phyloP scores from a whole-genome alignment of 2,329 filamentous ascomycete genomes.

The Claviceps spartinae region DNA sequence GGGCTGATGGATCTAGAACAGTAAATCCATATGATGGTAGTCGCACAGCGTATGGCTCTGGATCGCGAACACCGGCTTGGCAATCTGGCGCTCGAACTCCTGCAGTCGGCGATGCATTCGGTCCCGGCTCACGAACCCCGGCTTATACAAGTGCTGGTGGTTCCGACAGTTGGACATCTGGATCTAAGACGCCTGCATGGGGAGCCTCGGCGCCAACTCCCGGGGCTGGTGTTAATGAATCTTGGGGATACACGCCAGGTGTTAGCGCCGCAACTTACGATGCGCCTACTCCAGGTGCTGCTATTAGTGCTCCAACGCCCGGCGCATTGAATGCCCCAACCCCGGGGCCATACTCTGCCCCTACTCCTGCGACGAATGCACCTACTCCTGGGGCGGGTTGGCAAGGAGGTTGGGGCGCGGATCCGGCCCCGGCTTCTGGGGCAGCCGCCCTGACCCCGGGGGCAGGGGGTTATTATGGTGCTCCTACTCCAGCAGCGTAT shows the following conservation, averaged over 20 bases:
- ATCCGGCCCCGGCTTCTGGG: slow-evolving; percentile 53
- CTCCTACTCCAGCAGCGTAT: slow-evolving; percentile 52
- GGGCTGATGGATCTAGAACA: slow-evolving; percentile 54
- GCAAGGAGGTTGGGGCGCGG: slow-evolving; percentile 44
- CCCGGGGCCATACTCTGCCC: slow-evolving; percentile 53
- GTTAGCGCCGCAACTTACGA: slow-evolving; percentile 45
- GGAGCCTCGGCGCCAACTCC: slow-evolving; percentile 45
- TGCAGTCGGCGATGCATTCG: slow-evolving; percentile 45
- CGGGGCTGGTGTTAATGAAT: slow-evolving; percentile 42
- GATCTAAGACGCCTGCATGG: slow-evolving; percentile 69
- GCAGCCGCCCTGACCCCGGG: slow-evolving; percentile 57
- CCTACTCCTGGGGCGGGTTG: slow-evolving; percentile 56
- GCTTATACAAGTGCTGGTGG: slow-evolving; percentile 37
- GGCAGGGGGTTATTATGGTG: slow-evolving; percentile 48
- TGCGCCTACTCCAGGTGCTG: slow-evolving; percentile 51
- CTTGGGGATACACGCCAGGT: slow-evolving; percentile 46
- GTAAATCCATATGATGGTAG: slow-evolving; percentile 60
- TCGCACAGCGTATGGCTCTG: slow-evolving; percentile 65
- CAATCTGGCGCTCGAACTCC: slow-evolving; percentile 64
- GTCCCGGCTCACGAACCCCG: slow-evolving; percentile 53
- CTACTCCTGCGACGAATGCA: slow-evolving; percentile 49
- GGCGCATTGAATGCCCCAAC: slow-evolving; percentile 56
- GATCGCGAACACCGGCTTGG: slow-evolving; percentile 63
- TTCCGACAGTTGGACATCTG: slow-evolving; percentile 48
- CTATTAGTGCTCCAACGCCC: slow-evolving; percentile 46